phyloP scores from a whole-genome alignment of 495 filamentous ascomycete species.

The Daldinia vernicosa region DNA sequence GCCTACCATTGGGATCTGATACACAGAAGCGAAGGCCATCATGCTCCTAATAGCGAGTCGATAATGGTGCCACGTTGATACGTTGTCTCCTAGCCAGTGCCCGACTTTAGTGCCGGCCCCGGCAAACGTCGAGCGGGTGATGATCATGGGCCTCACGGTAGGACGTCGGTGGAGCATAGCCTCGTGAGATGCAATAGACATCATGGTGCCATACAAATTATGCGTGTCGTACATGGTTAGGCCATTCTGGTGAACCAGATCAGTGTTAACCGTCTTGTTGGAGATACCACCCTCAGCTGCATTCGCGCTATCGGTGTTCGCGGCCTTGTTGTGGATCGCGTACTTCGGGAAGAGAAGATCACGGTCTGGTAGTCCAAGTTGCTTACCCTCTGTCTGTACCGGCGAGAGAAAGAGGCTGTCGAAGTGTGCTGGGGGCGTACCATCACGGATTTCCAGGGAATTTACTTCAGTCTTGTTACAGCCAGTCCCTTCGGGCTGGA shows the following conservation, averaged over 20 bases:
- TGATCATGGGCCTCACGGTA: conserved; percentile 73
- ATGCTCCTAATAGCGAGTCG: conserved; percentile 72
- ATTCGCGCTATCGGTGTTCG: conserved; percentile 55
- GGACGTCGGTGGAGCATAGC: conserved; percentile 79
- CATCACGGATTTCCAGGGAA: conserved; percentile 35
- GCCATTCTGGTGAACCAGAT: conserved; percentile 77
- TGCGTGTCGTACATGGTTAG: conserved; percentile 79
- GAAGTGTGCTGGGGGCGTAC: conserved; percentile 27
- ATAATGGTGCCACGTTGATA: conserved; percentile 77
- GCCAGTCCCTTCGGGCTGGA: conserved; percentile 66
- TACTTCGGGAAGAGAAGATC: conserved; percentile 79
- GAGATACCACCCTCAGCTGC: conserved; percentile 67
- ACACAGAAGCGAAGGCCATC: conserved; percentile 79
- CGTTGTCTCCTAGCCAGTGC: conserved; percentile 90
- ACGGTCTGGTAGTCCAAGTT: conserved; percentile 67
- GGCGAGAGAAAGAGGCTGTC: conserved; percentile 34
- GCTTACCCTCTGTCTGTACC: conserved; percentile 46
- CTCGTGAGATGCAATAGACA: conserved; percentile 71
- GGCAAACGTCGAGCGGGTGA: conserved; percentile 85
- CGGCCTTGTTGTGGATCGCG: conserved; percentile 74
- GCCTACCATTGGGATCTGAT: conserved; percentile 87
- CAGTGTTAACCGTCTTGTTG: conserved; percentile 77
- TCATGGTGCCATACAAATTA: conserved; percentile 89
- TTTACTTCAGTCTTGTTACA: conserved; percentile 36
- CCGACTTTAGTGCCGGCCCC: conserved; percentile 81